Evolutionary conservation across 2,329 filamentous ascomycete genomes (phyloP), one percentile per base, ranked within the genome.

Genomic region (Fusarium lyarnte): DNA sequence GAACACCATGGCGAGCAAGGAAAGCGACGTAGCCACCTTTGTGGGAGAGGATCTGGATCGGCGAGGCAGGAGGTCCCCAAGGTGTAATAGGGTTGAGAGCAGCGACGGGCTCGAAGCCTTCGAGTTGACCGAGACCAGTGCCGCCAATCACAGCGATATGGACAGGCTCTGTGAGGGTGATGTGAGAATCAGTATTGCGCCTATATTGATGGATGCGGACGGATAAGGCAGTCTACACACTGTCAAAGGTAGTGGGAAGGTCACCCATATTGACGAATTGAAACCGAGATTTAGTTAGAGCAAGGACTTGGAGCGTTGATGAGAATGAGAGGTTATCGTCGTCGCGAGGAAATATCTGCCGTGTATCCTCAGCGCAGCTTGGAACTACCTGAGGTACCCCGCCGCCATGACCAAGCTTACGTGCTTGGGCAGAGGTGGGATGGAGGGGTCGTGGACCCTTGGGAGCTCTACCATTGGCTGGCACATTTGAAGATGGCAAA

Each of bases 81-180:
- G 96, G 96, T 14, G 96, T 99, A 42, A 86, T 82, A 61, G 93
- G 86, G 77, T 91, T 91, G 76, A 99, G 85, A 33, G 89, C 88
- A 31, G 95, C 95, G 70, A 97, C 91, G 78, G 94, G 93, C 25
- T 90, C 92, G 87, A 96, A 98, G 83, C 92, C 92, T 33, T 94
- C 92, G 74, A 99, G 92, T 76, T 94, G 91, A 81, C 92, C 91
- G 71, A 99, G 92, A 60, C 96, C 96, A 42, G 96, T 99, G 77
- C 96, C 96, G 82, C 95, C 95, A 76, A 97, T 94, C 61, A 97
- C 93, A 81, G 93, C 95, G 79, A 98, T 96, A 76, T 91, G 90
- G 78, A 97, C 91, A 59, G 91, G 88, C 59, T 87, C 91, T 92
- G 59, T 21, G 57, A 72, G 58, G 52, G 55, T 64, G 51, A 51